phyloP scores from a whole-genome alignment of 2,329 filamentous ascomycete genomes.

The Simplicillium aogashimaense region DNA sequence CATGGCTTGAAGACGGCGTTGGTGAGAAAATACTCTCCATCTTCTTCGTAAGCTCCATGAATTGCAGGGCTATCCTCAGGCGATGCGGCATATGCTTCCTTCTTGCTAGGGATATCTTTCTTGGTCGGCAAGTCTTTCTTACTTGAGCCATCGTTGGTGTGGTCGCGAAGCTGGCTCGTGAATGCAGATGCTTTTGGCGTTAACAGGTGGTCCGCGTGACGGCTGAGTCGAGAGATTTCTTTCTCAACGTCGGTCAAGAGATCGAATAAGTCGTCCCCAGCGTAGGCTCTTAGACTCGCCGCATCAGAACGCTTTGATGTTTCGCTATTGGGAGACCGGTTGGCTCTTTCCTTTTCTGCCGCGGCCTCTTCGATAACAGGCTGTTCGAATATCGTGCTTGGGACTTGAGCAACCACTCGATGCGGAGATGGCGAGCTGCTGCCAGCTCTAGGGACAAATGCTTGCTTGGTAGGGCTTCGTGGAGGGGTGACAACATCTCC shows the following conservation, averaged over 20 bases:
- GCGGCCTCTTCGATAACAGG: slow-evolving; percentile 35
- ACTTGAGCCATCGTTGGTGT: slow-evolving; percentile 27
- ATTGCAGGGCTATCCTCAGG: slow-evolving; percentile 12
- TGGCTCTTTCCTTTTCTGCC: slow-evolving; percentile 13
- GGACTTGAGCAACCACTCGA: slow-evolving; percentile 41
- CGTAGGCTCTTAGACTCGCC: slow-evolving; percentile 60
- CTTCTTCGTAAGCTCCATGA: slow-evolving; percentile 14
- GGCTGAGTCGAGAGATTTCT: slow-evolving; percentile 26
- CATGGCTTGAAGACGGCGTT: slow-evolving; percentile 39
- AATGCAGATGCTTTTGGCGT: slow-evolving; percentile 9
- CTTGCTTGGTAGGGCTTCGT: slow-evolving; percentile 43
- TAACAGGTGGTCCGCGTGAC: slow-evolving; percentile 7
- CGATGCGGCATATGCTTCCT: slow-evolving; percentile 1
- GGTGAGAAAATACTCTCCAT: slow-evolving; percentile 30
- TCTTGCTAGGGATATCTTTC: slow-evolving; percentile 1
- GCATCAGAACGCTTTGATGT: slow-evolving; percentile 29
- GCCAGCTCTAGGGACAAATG: slow-evolving; percentile 19
- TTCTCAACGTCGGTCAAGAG: slow-evolving; percentile 57
- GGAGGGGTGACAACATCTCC: slow-evolving; percentile 46
- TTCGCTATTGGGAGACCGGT: slow-evolving; percentile 14
- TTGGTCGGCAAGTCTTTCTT: slow-evolving; percentile 35
- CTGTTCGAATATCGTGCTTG: slow-evolving; percentile 45
- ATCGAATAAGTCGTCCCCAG: slow-evolving; percentile 56
- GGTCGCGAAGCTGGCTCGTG: slow-evolving; percentile 16
- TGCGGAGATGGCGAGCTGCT: slow-evolving; percentile 38